Percentiles rank a stretch among this genome's conserved stretches.
Conservation (phyloP, 2,329 filamentous ascomycete genomes). For the Venturia oleaginea region DNA sequence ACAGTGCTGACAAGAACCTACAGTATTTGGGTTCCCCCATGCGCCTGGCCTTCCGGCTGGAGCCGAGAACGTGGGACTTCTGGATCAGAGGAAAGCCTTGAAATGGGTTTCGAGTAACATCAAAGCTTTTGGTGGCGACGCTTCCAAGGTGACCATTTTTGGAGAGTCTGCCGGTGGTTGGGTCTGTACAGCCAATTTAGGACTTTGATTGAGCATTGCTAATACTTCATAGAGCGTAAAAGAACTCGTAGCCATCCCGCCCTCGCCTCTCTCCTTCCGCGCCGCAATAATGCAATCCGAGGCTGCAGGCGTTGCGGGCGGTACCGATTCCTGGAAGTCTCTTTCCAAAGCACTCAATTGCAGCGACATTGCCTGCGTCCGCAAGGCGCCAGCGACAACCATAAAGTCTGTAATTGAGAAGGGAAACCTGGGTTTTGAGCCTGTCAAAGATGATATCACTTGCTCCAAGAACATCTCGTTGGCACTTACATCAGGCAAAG, state of each 20-base stretch:
- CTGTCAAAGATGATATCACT: conserved; percentile 14
- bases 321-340: not conserved
- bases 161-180: conserved; percentile 15
- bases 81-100: conserved; percentile 15
- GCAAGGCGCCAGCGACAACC: conserved; percentile 9
- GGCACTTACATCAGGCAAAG: not conserved
- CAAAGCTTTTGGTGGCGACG: conserved; percentile 11
- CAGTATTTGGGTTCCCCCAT: conserved; percentile 15
- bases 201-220: not conserved
- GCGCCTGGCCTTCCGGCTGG: conserved; percentile 3
- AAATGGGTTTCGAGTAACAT: conserved; percentile 16
- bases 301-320: not conserved
- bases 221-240: conserved; percentile 2
- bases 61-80: conserved; percentile 13
- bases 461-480: not conserved
- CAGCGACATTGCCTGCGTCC: conserved; percentile 8
- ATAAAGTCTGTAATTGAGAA: conserved; percentile 15
- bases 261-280: conserved; percentile 12
- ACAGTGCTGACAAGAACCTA: not conserved
- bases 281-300: conserved; percentile 14
- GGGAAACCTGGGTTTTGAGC: conserved; percentile 6
- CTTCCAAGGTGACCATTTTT: conserved; percentile 15
- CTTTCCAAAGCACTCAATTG: conserved; percentile 11
- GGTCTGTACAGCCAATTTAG: not conserved
- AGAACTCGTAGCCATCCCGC: conserved; percentile 8